Percentiles rank a stretch among this genome's conserved stretches.
Evolutionary conservation across 2,329 filamentous ascomycete species (phyloP).

Genomic region (Penicillium sclerotiorum): DNA sequence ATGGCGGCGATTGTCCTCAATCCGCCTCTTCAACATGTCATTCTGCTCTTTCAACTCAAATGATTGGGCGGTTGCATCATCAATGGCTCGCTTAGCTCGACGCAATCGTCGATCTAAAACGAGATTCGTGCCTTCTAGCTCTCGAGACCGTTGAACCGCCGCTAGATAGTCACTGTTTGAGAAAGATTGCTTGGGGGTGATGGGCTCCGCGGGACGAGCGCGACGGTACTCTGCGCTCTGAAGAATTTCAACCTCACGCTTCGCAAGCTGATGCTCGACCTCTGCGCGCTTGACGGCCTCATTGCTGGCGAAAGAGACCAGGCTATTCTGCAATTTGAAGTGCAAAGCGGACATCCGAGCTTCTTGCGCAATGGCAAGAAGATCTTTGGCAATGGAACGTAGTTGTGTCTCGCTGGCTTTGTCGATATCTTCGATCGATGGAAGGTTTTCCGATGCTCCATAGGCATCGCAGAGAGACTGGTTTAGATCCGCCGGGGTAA

Average conservation of each 20-base stretch:
- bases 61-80: constrained; percentile 75
- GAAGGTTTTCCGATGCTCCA: constrained; percentile 47
- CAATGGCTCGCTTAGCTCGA: constrained; percentile 75
- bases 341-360: constrained; percentile 84
- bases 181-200: constrained; percentile 35
- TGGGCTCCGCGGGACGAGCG: constrained; percentile 54
- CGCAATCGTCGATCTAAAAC: constrained; percentile 66
- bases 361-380: constrained; percentile 61
- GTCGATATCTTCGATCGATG: constrained; percentile 56
- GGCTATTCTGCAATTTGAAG: constrained; percentile 85
- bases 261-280: constrained; percentile 90
- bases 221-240: constrained; percentile 72
- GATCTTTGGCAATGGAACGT: constrained; percentile 56
- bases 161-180: constrained; percentile 60
- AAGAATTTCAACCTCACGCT: constrained; percentile 82
- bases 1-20: constrained; percentile 86
- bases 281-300: constrained; percentile 84
- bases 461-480: constrained; percentile 46
- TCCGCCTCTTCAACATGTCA: constrained; percentile 75
- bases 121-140: constrained; percentile 67
- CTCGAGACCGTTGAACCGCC: constrained; percentile 62
- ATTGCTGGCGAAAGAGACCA: constrained; percentile 79
- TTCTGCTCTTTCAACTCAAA: constrained; percentile 73
- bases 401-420: constrained; percentile 56
- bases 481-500: constrained; percentile 54